These are phyloP conservation scores for Collariella sp. DNA, from an alignment of 495 filamentous ascomycete species.

Conservation along the genomic window DNA sequence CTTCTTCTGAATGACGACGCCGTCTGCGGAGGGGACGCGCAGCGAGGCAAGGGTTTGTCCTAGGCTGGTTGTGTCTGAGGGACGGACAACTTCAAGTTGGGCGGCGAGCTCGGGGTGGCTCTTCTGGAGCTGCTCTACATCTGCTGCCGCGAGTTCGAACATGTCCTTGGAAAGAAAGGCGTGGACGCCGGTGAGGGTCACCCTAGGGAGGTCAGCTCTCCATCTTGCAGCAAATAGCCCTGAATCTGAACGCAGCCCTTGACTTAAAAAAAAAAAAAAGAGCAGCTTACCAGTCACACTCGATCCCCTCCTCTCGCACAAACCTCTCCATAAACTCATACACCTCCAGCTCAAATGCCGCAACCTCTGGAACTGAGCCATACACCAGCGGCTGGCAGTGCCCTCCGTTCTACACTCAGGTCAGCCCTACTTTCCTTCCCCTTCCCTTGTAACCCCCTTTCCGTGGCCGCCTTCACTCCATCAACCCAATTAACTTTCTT, in stretches of 20 bases:
- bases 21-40: slow-evolving; percentile 33
- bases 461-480: not conserved
- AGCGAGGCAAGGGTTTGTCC: slow-evolving; percentile 22
- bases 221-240: not conserved
- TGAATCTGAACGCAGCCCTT: not conserved
- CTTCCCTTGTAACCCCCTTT: not conserved
- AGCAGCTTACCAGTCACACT: slow-evolving; percentile 49
- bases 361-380: slow-evolving; percentile 40
- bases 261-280: not conserved
- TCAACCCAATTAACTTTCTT: not conserved
- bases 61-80: slow-evolving; percentile 18
- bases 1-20: slow-evolving; percentile 39
- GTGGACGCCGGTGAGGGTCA: slow-evolving; percentile 36
- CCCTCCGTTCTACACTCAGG: slow-evolving; percentile 52
- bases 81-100: slow-evolving; percentile 24
- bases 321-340: slow-evolving; percentile 44
- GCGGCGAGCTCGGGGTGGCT: slow-evolving; percentile 45
- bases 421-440: not conserved
- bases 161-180: slow-evolving; percentile 43
- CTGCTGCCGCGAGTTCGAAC: slow-evolving; percentile 37
- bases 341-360: slow-evolving; percentile 56
- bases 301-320: slow-evolving; percentile 43
- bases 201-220: slow-evolving; percentile 24
- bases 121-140: slow-evolving; percentile 34
- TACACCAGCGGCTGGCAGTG: slow-evolving; percentile 63